A percentile compares a stretch with the other conserved stretches of the same genome.
These are phyloP conservation scores for Tetracladium maxilliforme DNA, from an alignment of 2,329 filamentous ascomycete genomes.

Conservation along the genomic window DNA sequence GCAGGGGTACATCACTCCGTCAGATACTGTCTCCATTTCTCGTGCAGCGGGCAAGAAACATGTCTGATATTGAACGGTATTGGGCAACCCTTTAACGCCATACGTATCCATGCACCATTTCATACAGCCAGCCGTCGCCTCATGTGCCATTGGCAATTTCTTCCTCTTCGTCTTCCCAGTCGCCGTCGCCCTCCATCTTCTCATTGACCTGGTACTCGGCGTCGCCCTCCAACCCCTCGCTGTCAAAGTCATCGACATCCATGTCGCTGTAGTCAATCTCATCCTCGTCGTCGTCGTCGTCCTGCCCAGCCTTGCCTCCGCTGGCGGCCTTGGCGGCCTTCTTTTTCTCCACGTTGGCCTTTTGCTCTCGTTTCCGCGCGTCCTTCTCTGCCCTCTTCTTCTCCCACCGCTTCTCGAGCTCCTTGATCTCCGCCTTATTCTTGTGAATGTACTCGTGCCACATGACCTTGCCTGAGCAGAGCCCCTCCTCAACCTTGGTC, in stretches of 20 bases:
- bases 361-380: constrained; percentile 65
- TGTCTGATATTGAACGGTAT: too few relatives aligned
- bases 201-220: constrained; percentile 16
- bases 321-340: constrained; percentile 42
- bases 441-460: constrained; percentile 96
- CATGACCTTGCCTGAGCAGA: constrained; percentile 83
- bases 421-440: constrained; percentile 58
- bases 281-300: constrained; percentile 35
- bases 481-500: constrained; percentile 90
- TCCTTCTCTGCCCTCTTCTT: constrained; percentile 68
- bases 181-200: constrained; percentile 13
- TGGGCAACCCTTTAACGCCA: too few relatives aligned
- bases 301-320: constrained; percentile 26
- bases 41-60: too few relatives aligned
- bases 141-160: too few relatives aligned
- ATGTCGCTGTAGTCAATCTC: constrained; percentile 29
- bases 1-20: too few relatives aligned
- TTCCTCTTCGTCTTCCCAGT: constrained; percentile 16
- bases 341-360: constrained; percentile 83
- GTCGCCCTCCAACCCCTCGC: constrained; percentile 16
- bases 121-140: too few relatives aligned
- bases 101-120: too few relatives aligned
- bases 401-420: constrained; percentile 74
- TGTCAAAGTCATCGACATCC: constrained; percentile 25
- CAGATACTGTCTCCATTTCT: too few relatives aligned